Evolutionary conservation across 2,329 filamentous ascomycete species (phyloP).

Genomic region (Alternaria sp.): DNA sequence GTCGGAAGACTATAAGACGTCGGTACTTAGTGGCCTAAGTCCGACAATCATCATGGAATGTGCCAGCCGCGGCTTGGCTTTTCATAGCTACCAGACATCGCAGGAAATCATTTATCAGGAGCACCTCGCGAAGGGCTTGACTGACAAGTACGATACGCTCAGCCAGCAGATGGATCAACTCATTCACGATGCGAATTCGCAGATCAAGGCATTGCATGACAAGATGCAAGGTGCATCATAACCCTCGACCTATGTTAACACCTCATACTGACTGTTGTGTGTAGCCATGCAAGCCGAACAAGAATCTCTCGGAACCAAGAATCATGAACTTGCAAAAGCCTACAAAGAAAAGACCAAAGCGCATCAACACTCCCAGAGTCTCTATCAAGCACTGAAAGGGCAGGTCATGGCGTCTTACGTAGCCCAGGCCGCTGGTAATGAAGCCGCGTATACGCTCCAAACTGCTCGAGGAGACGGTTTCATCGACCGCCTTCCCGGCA

Average conservation of each 20-base stretch:
- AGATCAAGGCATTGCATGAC: conserved; percentile 72
- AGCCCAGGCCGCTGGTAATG: conserved; percentile 63
- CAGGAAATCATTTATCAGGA: conserved; percentile 88
- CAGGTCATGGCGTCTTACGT: conserved; percentile 64
- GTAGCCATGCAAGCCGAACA: conserved; percentile 68
- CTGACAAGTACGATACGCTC: conserved; percentile 73
- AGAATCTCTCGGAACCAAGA: conserved; percentile 71
- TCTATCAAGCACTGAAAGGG: conserved; percentile 66
- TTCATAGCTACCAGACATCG: conserved; percentile 86
- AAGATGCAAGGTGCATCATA: conserved; percentile 66
- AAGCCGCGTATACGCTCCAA: conserved; percentile 45
- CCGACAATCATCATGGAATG: conserved; percentile 88
- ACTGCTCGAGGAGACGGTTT: conserved; percentile 40
- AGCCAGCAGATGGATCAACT: conserved; percentile 75
- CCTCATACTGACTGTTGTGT: background rate
- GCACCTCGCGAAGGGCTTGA: conserved; percentile 73
- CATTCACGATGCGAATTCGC: conserved; percentile 76
- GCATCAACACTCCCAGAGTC: conserved; percentile 71
- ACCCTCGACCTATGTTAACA: background rate
- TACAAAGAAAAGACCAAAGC: conserved; percentile 76
- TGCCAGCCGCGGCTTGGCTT: conserved; percentile 77
- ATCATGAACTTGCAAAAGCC: conserved; percentile 72
- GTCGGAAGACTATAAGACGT: conserved; percentile 89
- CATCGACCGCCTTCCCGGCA: conserved; percentile 44
- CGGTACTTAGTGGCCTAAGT: conserved; percentile 80